Percentiles rank a stretch among this genome's conserved stretches.
Conservation (phyloP, 441 rosid species). For the Aleurites moluccanus region DNA sequence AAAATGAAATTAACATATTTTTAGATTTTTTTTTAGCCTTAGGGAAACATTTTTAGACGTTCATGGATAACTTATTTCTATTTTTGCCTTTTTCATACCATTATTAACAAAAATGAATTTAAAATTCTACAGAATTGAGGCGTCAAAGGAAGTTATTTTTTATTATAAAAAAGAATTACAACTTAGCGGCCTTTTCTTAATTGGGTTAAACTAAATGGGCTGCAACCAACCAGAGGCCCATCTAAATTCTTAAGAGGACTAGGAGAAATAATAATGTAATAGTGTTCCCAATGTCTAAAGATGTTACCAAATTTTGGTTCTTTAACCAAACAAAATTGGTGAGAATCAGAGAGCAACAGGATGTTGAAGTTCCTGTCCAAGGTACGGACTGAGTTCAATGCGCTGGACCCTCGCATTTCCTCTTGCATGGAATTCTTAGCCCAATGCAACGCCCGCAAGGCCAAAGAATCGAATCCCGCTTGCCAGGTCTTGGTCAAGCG, state of each 20-base stretch:
- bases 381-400: constrained; percentile 71
- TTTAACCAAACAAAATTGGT: not conserved
- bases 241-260: not conserved
- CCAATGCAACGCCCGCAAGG: constrained; percentile 85
- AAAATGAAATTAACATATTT: no score
- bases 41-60: no score
- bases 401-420: constrained; percentile 70
- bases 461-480: constrained; percentile 82
- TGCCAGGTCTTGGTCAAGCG: constrained; percentile 85
- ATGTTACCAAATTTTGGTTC: not conserved
- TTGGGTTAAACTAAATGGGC: not conserved
- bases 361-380: constrained; percentile 93
- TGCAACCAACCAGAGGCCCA: not conserved
- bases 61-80: no score
- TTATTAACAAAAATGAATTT: no score
- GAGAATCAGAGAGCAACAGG: constrained; percentile 17
- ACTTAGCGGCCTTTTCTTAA: not conserved
- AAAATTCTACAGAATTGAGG: no score
- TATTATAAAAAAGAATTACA: no score
- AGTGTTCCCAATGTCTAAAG: not conserved
- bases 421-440: constrained; percentile 92
- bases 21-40: no score
- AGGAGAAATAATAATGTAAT: no score
- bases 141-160: no score
- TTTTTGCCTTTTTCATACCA: no score